These are phyloP conservation scores for Excoecaria agallocha DNA, from an alignment of 345 rosid genomes.

Conservation along the genomic window DNA sequence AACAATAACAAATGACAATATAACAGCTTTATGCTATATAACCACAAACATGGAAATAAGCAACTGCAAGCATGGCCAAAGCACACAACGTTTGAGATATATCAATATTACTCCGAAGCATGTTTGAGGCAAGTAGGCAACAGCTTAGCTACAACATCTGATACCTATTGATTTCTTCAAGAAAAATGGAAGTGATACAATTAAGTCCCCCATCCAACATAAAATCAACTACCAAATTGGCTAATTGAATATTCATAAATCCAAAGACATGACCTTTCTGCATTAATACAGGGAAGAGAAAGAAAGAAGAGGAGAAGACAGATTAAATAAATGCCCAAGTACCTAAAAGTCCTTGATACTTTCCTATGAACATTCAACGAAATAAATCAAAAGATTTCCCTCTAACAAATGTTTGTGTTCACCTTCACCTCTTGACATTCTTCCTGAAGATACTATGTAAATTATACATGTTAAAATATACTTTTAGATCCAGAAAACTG, in stretches of 20 bases:
- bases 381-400: not conserved
- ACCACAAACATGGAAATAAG: not conserved
- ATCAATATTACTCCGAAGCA: not conserved
- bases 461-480: not conserved
- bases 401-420: not conserved
- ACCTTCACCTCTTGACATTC: not conserved
- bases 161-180: not conserved
- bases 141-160: not conserved
- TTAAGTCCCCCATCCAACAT: not conserved
- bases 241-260: not conserved
- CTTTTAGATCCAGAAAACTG: not conserved
- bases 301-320: not conserved
- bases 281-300: not conserved
- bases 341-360: not conserved
- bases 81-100: not conserved
- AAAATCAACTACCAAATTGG: slow-evolving; percentile 2
- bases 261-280: not conserved
- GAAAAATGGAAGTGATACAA: not conserved
- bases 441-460: not conserved
- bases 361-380: not conserved
- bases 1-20: not conserved
- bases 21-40: slow-evolving; percentile 3
- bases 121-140: not conserved
- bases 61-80: not conserved
- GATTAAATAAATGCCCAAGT: not conserved